Evolutionary conservation across 257 asterid genomes (phyloP), one percentile per base, ranked within the genome.

Genomic region (Scutellaria galericulata): DNA sequence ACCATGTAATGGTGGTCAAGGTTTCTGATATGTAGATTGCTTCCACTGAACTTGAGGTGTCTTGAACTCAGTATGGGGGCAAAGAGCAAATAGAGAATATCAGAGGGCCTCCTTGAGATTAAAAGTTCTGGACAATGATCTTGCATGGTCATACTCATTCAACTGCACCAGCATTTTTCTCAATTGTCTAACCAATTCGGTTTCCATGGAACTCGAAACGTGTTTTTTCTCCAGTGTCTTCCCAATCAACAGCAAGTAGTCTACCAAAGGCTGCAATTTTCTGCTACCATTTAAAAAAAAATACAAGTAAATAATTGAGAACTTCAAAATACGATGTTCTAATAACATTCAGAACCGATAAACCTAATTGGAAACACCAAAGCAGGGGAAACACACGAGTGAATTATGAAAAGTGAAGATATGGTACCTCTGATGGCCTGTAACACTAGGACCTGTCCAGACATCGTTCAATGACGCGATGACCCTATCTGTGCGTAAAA

Each of bases 121-220:
- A 66, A 95, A 95, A 12, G 91, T 89, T 81, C 90, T 83, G 2
- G 88, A 83, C 46, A 95, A 77, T 0, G 76, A 77, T 76, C 97
- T 82, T 0, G 98, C 98, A 14, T 90, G 88, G 58, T 95, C 98
- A 13, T 90, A 95, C 71, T 89, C 89, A 7, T 95, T 90, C 59
- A 95, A 86, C 60, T 92, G 97, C 75, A 95, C 98, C 59, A 92
- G 86, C 98, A 95, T 95, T 78, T 86, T 95, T 83, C 84, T 95
- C 88, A 95, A 52, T 12, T 93, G 81, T n/a, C 97, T 81, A 20
- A 89, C 96, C 62, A 83, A 87, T 72, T 95, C 94, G 0, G 73
- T 47, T 45, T 88, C 95, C 77, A 69, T 68, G 24, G 78, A 80
- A 14, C 86, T 78, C 0, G 83, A 63, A 8, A 12, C 66, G 6